Conservation (phyloP, 495 filamentous ascomycete genomes). For the Penicillium subrubescens region DNA sequence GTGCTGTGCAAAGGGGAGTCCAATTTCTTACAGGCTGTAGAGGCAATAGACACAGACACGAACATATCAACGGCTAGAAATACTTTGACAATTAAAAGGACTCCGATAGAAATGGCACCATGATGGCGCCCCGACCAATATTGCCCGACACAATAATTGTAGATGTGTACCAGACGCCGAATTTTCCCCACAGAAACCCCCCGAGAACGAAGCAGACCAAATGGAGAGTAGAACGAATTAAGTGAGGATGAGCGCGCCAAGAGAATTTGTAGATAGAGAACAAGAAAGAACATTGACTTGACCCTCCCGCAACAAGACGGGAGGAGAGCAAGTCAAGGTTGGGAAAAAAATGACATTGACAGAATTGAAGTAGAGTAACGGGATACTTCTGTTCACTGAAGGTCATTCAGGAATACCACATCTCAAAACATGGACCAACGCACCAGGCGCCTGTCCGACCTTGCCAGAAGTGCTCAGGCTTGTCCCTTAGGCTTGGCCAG, state of each 20-base stretch:
- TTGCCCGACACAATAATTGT: conserved; percentile 9
- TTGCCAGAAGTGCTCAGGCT: conserved; percentile 15
- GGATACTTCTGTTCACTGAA: conserved; percentile 6
- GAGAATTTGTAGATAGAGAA: conserved; percentile 22
- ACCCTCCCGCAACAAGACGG: not conserved
- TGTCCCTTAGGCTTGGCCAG: conserved; percentile 53
- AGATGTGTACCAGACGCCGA: conserved; percentile 22
- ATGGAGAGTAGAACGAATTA: conserved; percentile 3
- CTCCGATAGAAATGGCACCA: conserved; percentile 1
- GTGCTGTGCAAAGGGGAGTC: not conserved
- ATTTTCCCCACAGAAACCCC: conserved; percentile 1
- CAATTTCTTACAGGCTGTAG: not conserved
- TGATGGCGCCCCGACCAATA: conserved; percentile 11
- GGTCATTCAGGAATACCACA: not conserved
- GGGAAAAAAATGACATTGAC: conserved; percentile 5
- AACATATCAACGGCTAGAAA: not conserved
- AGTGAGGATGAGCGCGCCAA: not conserved
- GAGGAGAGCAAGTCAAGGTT: not conserved
- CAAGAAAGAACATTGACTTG: conserved; percentile 11
- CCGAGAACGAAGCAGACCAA: conserved; percentile 5
- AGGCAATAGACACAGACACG: not conserved
- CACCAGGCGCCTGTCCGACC: conserved; percentile 15
- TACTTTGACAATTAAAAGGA: not conserved
- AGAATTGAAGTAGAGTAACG: not conserved
- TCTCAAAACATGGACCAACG: conserved; percentile 10